phyloP scores from a whole-genome alignment of 1,284 basidiomycete species.

The Rhodotorula sp. region DNA sequence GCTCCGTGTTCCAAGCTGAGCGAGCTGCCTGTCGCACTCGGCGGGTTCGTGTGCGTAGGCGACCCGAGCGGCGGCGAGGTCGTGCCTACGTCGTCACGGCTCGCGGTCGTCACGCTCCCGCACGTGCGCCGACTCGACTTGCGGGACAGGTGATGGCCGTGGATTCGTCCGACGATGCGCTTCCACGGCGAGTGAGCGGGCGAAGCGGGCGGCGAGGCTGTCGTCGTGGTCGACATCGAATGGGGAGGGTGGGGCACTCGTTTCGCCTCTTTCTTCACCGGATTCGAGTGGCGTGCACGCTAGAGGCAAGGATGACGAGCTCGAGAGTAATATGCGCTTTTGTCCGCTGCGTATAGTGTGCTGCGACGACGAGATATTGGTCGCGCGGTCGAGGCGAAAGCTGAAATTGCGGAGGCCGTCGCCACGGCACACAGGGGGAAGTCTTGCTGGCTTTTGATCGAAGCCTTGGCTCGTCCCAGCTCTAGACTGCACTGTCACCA shows the following conservation, averaged over 20 bases:
- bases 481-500: no score
- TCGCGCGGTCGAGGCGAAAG: no score
- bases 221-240: background rate
- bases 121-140: slow-evolving; percentile 22
- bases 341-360: no score
- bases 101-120: background rate
- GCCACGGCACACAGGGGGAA: no score
- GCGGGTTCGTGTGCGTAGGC: background rate
- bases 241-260: background rate
- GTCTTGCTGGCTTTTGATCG: no score
- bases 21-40: slow-evolving; percentile 1
- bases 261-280: no score
- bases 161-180: slow-evolving; percentile 24
- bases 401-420: no score
- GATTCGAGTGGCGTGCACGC: no score
- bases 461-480: no score
- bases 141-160: background rate
- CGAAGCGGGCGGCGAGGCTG: background rate
- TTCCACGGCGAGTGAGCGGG: slow-evolving; percentile 28
- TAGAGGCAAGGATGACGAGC: no score
- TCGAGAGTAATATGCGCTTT: no score
- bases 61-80: background rate
- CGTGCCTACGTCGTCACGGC: background rate
- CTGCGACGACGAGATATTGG: no score
- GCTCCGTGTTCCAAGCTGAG: background rate